Base-by-base conservation (phyloP, 805 yeast species). In the Zygosaccharomyces bailii region DNA sequence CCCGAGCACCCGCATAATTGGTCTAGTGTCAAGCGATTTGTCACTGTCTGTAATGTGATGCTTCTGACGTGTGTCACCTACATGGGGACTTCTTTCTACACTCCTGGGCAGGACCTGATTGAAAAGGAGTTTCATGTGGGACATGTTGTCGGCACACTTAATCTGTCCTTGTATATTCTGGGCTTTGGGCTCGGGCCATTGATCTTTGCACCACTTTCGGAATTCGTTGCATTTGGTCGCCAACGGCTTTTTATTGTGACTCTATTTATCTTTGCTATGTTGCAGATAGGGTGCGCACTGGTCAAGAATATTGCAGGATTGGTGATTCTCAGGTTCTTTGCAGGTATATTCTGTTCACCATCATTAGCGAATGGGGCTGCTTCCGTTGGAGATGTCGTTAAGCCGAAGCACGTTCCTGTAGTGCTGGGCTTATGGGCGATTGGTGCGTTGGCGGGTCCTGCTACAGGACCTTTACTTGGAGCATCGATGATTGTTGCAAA, bases 181-280 rank as follows among this genome's bases (percentile, higher is more conserved):
- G 86, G 84, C 5, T 79, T 80, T 55, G 85, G 81, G 42, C 39
- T 78, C 14, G 83, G 84, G 1, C 84, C 84, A 2, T 65, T 80
- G 67, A 49, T 78, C 2, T 74, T 78, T 42, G 73, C 82, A 0
- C 85, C 86, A 5, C 51, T 80, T 48, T 73, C 81, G 9, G 86
- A 80, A 57, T 69, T 75, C 36, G 74, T 79, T 2, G 56, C 60
- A 3, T 58, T 76, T 38, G 84, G 84, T 9, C 69, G 84, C 49
- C 75, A 75, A 43, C 64, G 70, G 20, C 69, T 77, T 32, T 80
- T 78, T 48, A 64, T 72, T 25, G 38, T 61, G 17, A 68, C 83
- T 2, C 59, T 78, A 30, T 61, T 75, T 44, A 34, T 77, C 2
- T 80, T 77, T 49, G 58, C 68, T 43, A 60, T 76, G 6, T 59